phyloP scores from a whole-genome alignment of 2,329 filamentous ascomycete genomes.

The Cryphonectria nitschkei region DNA sequence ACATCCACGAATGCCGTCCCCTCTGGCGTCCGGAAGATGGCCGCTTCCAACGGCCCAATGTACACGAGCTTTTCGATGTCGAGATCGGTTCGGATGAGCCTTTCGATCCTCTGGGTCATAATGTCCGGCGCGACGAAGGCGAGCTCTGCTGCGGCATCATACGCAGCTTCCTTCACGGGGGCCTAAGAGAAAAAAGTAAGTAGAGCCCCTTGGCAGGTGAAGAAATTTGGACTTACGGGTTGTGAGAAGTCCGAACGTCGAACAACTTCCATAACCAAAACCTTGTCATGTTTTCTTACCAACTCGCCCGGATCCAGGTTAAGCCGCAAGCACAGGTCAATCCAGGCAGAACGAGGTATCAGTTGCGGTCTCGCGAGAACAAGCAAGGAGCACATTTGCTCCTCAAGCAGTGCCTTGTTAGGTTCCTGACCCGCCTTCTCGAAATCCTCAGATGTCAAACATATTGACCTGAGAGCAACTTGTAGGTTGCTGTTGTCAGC shows the following conservation, averaged over 20 bases:
- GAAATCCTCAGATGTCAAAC: conserved; percentile 57
- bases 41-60: conserved; percentile 85
- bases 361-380: conserved; percentile 79
- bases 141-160: conserved; percentile 83
- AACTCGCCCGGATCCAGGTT: conserved; percentile 82
- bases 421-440: conserved; percentile 50
- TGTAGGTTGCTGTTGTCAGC: conserved; percentile 67
- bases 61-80: conserved; percentile 69
- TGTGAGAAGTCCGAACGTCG: conserved; percentile 36
- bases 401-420: conserved; percentile 57
- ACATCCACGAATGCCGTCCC: conserved; percentile 90
- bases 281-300: conserved; percentile 64
- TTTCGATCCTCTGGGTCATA: conserved; percentile 76
- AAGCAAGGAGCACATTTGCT: conserved; percentile 76
- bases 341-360: conserved; percentile 82
- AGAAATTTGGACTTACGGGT: conserved; percentile 21
- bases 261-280: conserved; percentile 70
- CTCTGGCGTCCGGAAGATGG: conserved; percentile 89
- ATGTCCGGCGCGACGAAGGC: conserved; percentile 89
- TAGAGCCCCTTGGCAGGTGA: not conserved
- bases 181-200: conserved; percentile 10
- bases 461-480: conserved; percentile 64
- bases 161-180: conserved; percentile 70
- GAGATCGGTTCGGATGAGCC: conserved; percentile 75
- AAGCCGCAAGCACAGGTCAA: conserved; percentile 79